These are phyloP conservation scores for Scutellaria minor DNA, from an alignment of 257 asterid genomes.

Conservation along the genomic window DNA sequence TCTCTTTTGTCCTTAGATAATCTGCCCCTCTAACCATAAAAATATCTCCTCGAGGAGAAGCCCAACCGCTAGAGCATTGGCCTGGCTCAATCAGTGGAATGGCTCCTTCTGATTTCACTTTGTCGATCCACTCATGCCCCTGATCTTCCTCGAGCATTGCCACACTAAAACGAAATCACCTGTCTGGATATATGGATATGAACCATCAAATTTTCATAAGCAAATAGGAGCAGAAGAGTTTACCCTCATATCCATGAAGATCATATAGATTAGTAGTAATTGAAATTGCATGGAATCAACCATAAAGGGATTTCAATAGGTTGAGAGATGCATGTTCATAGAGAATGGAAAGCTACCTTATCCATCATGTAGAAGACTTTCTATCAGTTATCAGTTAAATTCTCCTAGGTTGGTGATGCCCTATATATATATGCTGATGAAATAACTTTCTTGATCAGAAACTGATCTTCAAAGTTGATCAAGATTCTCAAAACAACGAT, in stretches of 20 bases:
- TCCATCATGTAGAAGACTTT: conserved; percentile 18
- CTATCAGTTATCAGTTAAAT: neutral
- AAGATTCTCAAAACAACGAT: conserved; percentile 12
- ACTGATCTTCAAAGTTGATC: neutral
- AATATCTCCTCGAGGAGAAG: conserved; percentile 73
- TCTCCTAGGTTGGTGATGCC: neutral
- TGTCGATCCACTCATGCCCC: conserved; percentile 66
- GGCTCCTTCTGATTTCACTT: conserved; percentile 72
- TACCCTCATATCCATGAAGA: neutral
- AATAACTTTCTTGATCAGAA: neutral
- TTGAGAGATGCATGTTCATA: neutral
- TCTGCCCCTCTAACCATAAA: conserved; percentile 84
- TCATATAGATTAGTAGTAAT: conserved; percentile 3
- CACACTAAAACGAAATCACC: conserved; percentile 41
- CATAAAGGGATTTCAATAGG: neutral
- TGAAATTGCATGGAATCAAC: neutral
- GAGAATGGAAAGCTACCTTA: conserved; percentile 6
- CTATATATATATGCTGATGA: neutral
- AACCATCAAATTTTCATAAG: conserved; percentile 9
- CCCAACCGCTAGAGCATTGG: conserved; percentile 71
- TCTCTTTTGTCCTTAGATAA: conserved; percentile 60
- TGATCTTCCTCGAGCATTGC: conserved; percentile 49
- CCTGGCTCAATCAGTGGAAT: conserved; percentile 69
- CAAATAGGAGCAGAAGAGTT: neutral
- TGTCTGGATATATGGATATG: conserved; percentile 20